phyloP scores from a whole-genome alignment of 2,329 filamentous ascomycete genomes.

The Colletotrichum limetticola region DNA sequence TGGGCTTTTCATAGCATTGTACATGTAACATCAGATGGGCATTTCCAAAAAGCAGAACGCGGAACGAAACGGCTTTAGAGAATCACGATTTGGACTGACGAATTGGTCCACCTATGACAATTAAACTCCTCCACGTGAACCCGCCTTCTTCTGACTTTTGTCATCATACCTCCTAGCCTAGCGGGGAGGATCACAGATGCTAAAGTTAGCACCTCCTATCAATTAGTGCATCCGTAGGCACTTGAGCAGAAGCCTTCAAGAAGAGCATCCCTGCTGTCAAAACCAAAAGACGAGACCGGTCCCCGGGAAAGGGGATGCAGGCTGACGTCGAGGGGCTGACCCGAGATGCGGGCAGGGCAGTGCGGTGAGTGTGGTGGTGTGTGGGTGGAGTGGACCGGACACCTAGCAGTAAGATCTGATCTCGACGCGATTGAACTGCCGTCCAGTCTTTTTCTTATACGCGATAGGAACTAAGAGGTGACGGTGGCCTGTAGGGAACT shows the following conservation, averaged over 20 bases:
- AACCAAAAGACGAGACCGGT: background rate
- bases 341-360: conserved; percentile 5
- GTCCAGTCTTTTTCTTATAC: background rate
- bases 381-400: conserved; percentile 11
- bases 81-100: conserved; percentile 33
- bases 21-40: conserved; percentile 38
- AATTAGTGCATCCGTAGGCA: background rate
- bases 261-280: conserved; percentile 15
- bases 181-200: background rate
- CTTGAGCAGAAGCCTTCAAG: background rate
- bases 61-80: conserved; percentile 33
- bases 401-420: conserved; percentile 21
- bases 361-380: conserved; percentile 14
- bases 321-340: conserved; percentile 34
- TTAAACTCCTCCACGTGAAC: background rate
- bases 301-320: conserved; percentile 15
- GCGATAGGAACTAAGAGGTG: conserved; percentile 6
- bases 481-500: background rate
- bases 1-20: conserved; percentile 33
- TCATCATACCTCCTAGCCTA: background rate
- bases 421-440: background rate
- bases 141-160: background rate
- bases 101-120: background rate
- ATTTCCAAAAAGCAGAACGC: conserved; percentile 29
- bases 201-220: background rate